These are phyloP conservation scores for Acanthamoeba triangularis DNA, from an alignment of 208 protist genomes.

Conservation along the genomic window DNA sequence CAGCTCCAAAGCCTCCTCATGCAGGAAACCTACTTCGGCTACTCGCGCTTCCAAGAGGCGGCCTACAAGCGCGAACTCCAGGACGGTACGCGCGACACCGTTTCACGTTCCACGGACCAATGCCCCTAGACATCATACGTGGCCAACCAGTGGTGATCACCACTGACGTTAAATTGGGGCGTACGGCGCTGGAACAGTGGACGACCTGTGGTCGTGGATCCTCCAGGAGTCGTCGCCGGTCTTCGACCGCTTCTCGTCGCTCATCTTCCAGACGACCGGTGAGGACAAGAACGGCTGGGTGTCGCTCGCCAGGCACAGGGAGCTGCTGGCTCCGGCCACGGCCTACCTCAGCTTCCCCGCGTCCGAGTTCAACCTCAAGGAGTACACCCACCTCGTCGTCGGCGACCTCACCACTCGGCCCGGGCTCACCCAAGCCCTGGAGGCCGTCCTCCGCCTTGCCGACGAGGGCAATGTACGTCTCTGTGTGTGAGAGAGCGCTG, in stretches of 20 bases:
- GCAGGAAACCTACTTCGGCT: constrained; percentile 39
- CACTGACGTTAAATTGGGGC: neutral
- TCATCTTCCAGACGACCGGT: neutral
- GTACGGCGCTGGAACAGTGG: neutral
- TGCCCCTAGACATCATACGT: neutral
- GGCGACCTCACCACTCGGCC: constrained; percentile 47
- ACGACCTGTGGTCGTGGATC: constrained; percentile 59
- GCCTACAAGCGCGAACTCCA: constrained; percentile 3
- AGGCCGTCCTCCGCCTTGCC: constrained; percentile 20
- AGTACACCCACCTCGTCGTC: constrained; percentile 72
- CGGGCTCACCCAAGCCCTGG: constrained; percentile 41
- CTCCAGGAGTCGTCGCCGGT: neutral
- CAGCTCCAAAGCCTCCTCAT: neutral
- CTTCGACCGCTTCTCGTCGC: constrained; percentile 11
- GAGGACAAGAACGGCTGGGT: neutral
- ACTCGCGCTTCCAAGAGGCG: constrained; percentile 6
- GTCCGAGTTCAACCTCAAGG: constrained; percentile 45
- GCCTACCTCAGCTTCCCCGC: constrained; percentile 49
- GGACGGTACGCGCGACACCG: neutral
- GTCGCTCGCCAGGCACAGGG: constrained; percentile 22
- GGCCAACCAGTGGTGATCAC: too few relatives aligned
- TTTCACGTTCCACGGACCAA: too few relatives aligned
- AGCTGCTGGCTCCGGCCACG: constrained; percentile 28
- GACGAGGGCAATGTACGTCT: neutral
- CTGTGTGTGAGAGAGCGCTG: neutral